Evolutionary conservation across 2,329 filamentous ascomycete species (phyloP).

Genomic region (Colletotrichum sp.): DNA sequence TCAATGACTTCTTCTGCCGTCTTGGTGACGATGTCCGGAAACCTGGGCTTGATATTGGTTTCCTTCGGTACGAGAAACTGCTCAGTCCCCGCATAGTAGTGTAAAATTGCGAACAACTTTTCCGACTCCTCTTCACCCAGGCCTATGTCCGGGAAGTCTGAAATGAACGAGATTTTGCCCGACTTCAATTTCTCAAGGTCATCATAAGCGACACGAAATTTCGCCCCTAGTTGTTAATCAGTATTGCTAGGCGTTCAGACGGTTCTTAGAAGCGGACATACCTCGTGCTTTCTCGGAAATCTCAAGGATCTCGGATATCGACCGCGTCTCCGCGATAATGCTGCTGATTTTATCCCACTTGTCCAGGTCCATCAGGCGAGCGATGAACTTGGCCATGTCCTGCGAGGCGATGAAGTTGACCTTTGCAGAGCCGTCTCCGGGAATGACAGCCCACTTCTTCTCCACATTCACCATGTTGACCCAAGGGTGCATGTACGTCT

Average conservation of each 20-base stretch:
- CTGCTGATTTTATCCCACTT: slow-evolving; percentile 41
- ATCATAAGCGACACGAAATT: neutral
- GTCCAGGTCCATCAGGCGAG: slow-evolving; percentile 36
- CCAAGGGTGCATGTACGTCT: slow-evolving; percentile 33
- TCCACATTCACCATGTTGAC: slow-evolving; percentile 7
- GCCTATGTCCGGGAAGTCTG: slow-evolving; percentile 24
- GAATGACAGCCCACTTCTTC: slow-evolving; percentile 11
- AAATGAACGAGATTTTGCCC: slow-evolving; percentile 26
- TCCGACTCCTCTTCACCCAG: slow-evolving; percentile 15
- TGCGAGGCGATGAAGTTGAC: slow-evolving; percentile 4
- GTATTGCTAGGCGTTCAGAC: too few species aligned
- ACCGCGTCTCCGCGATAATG: slow-evolving; percentile 38
- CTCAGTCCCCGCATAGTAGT: slow-evolving; percentile 22
- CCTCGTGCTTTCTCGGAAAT: slow-evolving; percentile 32
- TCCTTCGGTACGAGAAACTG: slow-evolving; percentile 20
- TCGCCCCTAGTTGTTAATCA: neutral
- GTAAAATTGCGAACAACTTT: slow-evolving; percentile 25
- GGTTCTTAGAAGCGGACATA: neutral
- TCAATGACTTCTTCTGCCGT: slow-evolving; percentile 27
- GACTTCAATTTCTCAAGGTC: slow-evolving; percentile 25
- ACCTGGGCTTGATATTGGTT: slow-evolving; percentile 28
- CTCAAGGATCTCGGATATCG: slow-evolving; percentile 39
- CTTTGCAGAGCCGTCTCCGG: slow-evolving; percentile 9
- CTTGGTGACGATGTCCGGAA: slow-evolving; percentile 29
- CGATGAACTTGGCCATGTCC: slow-evolving; percentile 35